Evolutionary conservation across 164 flowering plant genomes (phyloP), one percentile per base, ranked within the genome.

Genomic region (Aristolochia fimbriata): DNA sequence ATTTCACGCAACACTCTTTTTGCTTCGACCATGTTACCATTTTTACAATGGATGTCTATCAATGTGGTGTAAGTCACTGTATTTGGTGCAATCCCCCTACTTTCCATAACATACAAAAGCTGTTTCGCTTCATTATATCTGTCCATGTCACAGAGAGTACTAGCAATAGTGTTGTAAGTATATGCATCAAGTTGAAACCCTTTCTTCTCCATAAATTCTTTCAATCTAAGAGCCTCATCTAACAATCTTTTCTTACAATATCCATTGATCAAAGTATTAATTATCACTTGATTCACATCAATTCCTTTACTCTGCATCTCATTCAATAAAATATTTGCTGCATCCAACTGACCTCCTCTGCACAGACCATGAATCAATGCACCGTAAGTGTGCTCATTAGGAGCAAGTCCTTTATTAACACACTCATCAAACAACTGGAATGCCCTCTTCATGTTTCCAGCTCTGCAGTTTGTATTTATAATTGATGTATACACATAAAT

Each of bases 1-100:
- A 91, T 86, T 64, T 84, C 83, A 3, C 25, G 62, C 25, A 91
- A 60, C 1, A 80, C 54, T 62, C 79, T 73, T 51, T 66, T 77
- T 4, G 91, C 97, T 67, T 78, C 96, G 15, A 49, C 70, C 19
- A 88, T 47, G 70, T 91, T 59, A 41, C 96, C 88, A 69, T 83
- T 82, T 70, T 86, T 88, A 73, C 86, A 79, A 65, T 76, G 69
- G 55, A 86, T 81, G 65, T 78, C 79, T 58, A 91, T 73, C 71
- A 86, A 70, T 43, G 84, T 76, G 11, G 89, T 84, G 61, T 72
- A 80, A 59, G 68, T 76, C 45, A 65, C 75, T 0, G 61, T 58
- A 62, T 76, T 79, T 14, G 73, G 69, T 25, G 52, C 16, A 20
- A 84, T 76, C 27, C 84, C 83, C 51, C 43, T 75, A 47, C 78